Evolutionary conservation across 176 grass and related monocot genomes (phyloP).

Genomic region (Aegilops longissima): DNA sequence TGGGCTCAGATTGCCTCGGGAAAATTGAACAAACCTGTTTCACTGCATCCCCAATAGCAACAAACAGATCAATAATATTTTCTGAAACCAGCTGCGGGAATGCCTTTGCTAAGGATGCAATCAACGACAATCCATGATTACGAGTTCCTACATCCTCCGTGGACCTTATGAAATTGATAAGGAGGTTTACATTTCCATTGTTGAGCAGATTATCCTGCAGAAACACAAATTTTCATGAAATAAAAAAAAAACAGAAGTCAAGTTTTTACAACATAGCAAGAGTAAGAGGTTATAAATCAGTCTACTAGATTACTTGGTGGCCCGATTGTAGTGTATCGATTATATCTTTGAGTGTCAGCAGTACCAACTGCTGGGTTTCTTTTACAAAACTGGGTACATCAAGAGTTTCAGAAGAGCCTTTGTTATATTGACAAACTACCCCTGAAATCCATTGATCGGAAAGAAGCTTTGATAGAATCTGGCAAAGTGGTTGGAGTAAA

Average conservation of each 20-base stretch:
- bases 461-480: slow-evolving; percentile 68
- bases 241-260: slow-evolving; percentile 13
- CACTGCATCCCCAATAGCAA: slow-evolving; percentile 76
- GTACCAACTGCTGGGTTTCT: slow-evolving; percentile 67
- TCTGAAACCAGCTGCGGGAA: slow-evolving; percentile 64
- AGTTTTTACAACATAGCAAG: neutral
- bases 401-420: slow-evolving; percentile 40
- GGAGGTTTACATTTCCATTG: slow-evolving; percentile 49
- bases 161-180: slow-evolving; percentile 63
- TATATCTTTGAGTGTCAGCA: slow-evolving; percentile 90
- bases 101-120: slow-evolving; percentile 75
- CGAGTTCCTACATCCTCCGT: slow-evolving; percentile 47
- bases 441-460: slow-evolving; percentile 50
- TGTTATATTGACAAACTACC: slow-evolving; percentile 42
- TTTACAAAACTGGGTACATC: slow-evolving; percentile 45
- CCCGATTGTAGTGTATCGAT: slow-evolving; percentile 58
- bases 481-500: slow-evolving; percentile 75
- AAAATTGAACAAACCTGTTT: slow-evolving; percentile 67
- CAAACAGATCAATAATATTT: slow-evolving; percentile 73
- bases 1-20: neutral
- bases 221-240: slow-evolving; percentile 31
- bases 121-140: slow-evolving; percentile 74
- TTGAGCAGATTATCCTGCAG: slow-evolving; percentile 70
- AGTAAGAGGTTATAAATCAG: slow-evolving; percentile 3
- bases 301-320: slow-evolving; percentile 46